Base-by-base conservation (phyloP, 1,284 basidiomycete species). In the Polyporus tsugae region DNA sequence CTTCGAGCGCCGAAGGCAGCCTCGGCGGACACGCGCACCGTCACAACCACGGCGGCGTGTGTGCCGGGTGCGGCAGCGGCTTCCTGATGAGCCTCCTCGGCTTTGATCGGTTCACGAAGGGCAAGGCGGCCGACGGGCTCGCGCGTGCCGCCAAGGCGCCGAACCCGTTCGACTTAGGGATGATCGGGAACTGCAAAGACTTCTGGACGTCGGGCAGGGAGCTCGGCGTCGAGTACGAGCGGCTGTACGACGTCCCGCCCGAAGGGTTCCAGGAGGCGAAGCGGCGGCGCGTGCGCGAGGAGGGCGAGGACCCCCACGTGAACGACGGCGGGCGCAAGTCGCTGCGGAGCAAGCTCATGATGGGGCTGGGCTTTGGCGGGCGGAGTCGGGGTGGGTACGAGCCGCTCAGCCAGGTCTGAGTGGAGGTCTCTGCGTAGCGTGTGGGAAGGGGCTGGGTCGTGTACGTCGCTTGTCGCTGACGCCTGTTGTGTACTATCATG, bases 91-190 rank as follows among this genome's bases (percentile, higher is more conserved):
- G 93, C 78, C 85, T 99, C 1, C 88, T 98, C 46, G 97, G 97
- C 0, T 87, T 99, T 58, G 97, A 99, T 79, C 83, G 95, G 60
- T 99, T 98, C 82, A 98, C 97, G 19, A 90, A 92, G 67, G 96
- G 95, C 36, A 92, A 91, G 73, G 96, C 94, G 0, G 92, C 92
- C 3, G 91, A 93, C 73, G 96, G 96, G 10, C 88, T 99, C 52
- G 85, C 91, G 68, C 77, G 85, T 60, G 84, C 89, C 46, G 83
- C 89, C 19, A 88, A 86, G 70, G 92, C 91, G 25, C 85, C 86
- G 63, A 99, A 99, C 80, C 98, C 98, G 49, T 99, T 99, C 80
- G 95, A 98, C 81, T 77, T 94, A 33, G 97, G 97, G 2, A 62
- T 94, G 15, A 78, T 91, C 17, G 85, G 87, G 74, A 99, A 99